These are phyloP conservation scores for Euphorbia lathyris DNA, from an alignment of 345 rosid species.

Conservation along the genomic window DNA sequence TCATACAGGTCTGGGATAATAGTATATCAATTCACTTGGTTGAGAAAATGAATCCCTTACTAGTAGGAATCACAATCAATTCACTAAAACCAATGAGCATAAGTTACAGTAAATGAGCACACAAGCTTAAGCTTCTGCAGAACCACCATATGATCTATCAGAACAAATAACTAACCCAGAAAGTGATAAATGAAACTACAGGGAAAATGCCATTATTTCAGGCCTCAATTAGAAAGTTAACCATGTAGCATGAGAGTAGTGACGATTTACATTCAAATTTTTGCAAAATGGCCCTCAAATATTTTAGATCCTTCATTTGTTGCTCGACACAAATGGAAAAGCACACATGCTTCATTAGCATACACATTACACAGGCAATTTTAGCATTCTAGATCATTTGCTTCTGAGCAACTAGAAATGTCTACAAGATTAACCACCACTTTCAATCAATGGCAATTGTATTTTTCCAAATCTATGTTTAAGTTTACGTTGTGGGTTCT, in stretches of 20 bases:
- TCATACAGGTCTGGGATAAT: slow-evolving; percentile 70
- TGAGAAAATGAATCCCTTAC: not conserved
- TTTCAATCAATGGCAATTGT: too few relatives aligned
- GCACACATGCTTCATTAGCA: too few relatives aligned
- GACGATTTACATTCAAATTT: not conserved
- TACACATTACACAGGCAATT: too few relatives aligned
- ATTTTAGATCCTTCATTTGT: too few relatives aligned
- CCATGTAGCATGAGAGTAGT: not conserved
- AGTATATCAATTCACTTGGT: slow-evolving; percentile 34
- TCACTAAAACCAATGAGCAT: not conserved
- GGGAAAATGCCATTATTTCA: not conserved
- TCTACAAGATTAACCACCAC: too few relatives aligned
- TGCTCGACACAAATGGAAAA: too few relatives aligned
- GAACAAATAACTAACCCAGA: not conserved
- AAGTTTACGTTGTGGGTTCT: too few relatives aligned
- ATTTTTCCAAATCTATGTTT: too few relatives aligned
- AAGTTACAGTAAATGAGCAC: not conserved
- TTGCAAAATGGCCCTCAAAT: too few relatives aligned
- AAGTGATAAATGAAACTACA: not conserved
- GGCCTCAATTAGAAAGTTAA: not conserved
- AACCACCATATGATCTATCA: not conserved
- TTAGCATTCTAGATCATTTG: too few relatives aligned
- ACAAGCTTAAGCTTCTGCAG: not conserved
- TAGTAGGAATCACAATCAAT: not conserved
- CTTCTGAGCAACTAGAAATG: too few relatives aligned